Evolutionary conservation across 2,329 filamentous ascomycete species (phyloP), one percentile per base, ranked within the genome.

Genomic region (Xylaria sp.): DNA sequence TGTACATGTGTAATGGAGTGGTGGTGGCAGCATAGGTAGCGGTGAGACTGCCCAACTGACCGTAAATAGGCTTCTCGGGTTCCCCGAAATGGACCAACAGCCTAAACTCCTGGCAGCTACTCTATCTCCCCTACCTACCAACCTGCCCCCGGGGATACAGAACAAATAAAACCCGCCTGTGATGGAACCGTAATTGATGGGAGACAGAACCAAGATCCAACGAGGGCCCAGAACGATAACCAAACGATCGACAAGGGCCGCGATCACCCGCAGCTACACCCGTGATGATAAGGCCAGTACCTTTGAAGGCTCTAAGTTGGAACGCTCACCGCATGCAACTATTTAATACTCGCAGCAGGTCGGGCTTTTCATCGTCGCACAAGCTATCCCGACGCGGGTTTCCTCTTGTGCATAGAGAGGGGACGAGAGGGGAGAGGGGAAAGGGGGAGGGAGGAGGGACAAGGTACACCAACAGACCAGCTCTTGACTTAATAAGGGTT

Each of bases 291-390:
- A 67, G 59, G 48, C 36, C 36, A 3, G n/a, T 11, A 48, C n/a
- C 47, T 48, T 21, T 11, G 8, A 36, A 36, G 2, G 34, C 34
- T 7, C 34, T 36, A 11, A 11, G 6, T 6, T 36, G 39, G 61
- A 50, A 57, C 27, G 47, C 32, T 68, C 68, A 70, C 68, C 65
- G 68, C 61, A 68, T 66, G 55, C 47, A 36, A 64, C 45, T 57
- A 61, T 55, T 53, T 54, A 58, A 24, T 14, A 61, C 63, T 55
- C 36, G 24, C 55, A 50, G 55, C 6, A 64, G 12, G 36, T 63
- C 48, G 60, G 56, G 51, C 34, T 63, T 42, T 32, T 42, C 17
- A 47, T 51, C 27, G 36, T 68, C 3, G 50, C 48, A 67, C 55
- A 45, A 50, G 59, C 47, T 55, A 21, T 55, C 56, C 42, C n/a